Evolutionary conservation across 179 eudicot genomes (phyloP), one percentile per base, ranked within the genome.

Genomic region (Patellifolia procumbens): DNA sequence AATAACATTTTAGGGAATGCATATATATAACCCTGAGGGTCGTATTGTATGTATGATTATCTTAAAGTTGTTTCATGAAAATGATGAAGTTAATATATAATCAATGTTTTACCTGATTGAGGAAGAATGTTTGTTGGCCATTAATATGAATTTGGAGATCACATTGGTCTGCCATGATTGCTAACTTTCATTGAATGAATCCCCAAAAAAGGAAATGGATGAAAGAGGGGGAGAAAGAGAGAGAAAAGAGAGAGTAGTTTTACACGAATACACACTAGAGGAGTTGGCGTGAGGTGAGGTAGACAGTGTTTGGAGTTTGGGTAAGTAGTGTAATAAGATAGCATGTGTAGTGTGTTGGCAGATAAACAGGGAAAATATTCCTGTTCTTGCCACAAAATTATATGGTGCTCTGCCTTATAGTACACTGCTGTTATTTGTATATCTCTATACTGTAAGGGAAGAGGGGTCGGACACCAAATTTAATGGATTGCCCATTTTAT

Each of bases 41-140:
- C n/a, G n/a, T n/a, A n/a, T n/a, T n/a, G n/a, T n/a, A n/a, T n/a
- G n/a, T n/a, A n/a, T n/a, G n/a, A n/a, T n/a, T n/a, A n/a, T n/a
- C n/a, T n/a, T n/a, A n/a, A n/a, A n/a, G n/a, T 39, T 39, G 4
- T 13, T 7, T 35, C 22, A 58, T 67, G 7, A 26, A 16, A 9
- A 34, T n/a, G 29, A 64, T 64, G 19, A 35, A 5, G 9, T 39
- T 42, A 3, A 0, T 13, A 37, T 6, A 11, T 13, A 60, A n/a
- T 55, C n/a, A 1, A 15, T 9, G 9, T 16, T 1, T 42, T 89
- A 89, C 97, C 97, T 91, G 84, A 42, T 87, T 86, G 78, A 90
- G 84, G 69, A 88, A 83, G 97, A 91, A 91, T 72, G 89, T 88
- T 29, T 87, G 89, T 51, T 85, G 91, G 80, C 87, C 87, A 85